These are phyloP conservation scores for Trypanosoma brucei DNA, from an alignment of 208 protist species.

Conservation along the genomic window DNA sequence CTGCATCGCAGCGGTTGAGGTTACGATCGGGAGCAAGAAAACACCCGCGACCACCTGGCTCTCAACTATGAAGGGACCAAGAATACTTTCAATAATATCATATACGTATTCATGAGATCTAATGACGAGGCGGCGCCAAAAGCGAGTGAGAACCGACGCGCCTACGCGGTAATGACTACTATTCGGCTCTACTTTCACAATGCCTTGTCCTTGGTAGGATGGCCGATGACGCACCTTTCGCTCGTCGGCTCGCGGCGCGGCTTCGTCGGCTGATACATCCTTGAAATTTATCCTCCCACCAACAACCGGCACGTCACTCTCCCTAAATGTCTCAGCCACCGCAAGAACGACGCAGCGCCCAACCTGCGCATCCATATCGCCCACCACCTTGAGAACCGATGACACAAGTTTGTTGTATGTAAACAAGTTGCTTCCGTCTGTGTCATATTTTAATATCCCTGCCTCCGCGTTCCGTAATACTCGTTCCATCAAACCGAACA, in stretches of 20 bases:
- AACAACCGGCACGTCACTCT: conserved; percentile 35
- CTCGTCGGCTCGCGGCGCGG: background rate
- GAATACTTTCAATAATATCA: conserved; percentile 33
- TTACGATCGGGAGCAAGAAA: conserved; percentile 52
- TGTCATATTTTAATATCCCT: conserved; percentile 27
- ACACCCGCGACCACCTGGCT: conserved; percentile 66
- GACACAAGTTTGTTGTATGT: conserved; percentile 45
- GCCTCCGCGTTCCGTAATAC: conserved; percentile 35
- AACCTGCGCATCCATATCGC: conserved; percentile 44
- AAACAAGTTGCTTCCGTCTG: conserved; percentile 42
- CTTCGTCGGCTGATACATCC: conserved; percentile 50
- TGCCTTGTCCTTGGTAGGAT: background rate
- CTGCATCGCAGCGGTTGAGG: conserved; percentile 24
- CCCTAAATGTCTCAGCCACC: conserved; percentile 57
- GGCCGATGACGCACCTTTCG: background rate
- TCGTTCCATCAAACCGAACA: conserved; percentile 34
- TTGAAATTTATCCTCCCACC: conserved; percentile 36
- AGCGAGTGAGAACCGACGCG: conserved; percentile 55
- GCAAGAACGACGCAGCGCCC: conserved; percentile 41
- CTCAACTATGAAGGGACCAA: conserved; percentile 58
- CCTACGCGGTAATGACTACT: conserved; percentile 16
- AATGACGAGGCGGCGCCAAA: conserved; percentile 52
- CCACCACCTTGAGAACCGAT: conserved; percentile 37
- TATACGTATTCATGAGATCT: conserved; percentile 40
- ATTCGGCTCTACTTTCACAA: background rate